Percentiles rank a stretch among this genome's conserved stretches.
These are phyloP conservation scores for Fusarium palustre DNA, from an alignment of 2,329 filamentous ascomycete species.

Conservation along the genomic window DNA sequence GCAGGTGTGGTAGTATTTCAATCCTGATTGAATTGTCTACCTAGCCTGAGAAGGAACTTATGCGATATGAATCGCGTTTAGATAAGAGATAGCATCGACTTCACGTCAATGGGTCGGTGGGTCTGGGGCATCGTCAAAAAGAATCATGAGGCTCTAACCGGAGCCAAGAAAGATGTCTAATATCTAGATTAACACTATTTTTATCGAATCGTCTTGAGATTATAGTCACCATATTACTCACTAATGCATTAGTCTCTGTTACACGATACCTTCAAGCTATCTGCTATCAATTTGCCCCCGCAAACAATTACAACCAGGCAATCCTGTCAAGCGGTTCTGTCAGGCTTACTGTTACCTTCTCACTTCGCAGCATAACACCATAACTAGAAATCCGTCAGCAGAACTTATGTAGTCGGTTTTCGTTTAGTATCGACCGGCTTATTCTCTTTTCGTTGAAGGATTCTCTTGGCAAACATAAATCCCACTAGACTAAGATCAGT, in stretches of 20 bases:
- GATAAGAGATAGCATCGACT: background rate
- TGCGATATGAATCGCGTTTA: background rate
- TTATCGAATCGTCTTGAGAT: no score
- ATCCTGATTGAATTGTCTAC: background rate
- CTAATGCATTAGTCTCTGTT: no score
- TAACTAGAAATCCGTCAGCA: background rate
- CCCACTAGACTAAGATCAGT: background rate
- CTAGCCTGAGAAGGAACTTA: background rate
- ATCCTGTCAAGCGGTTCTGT: background rate
- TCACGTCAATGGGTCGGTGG: background rate
- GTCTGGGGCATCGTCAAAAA: background rate
- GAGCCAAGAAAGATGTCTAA: no score
- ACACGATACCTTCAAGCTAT: background rate
- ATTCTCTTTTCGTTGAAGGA: background rate
- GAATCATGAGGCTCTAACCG: background rate
- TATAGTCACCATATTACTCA: no score
- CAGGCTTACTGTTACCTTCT: background rate
- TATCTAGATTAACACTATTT: no score
- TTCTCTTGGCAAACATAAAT: slow-evolving; percentile 7
- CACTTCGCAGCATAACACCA: background rate
- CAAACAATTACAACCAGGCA: background rate
- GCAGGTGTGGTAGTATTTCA: background rate
- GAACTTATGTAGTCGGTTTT: slow-evolving; percentile 1
- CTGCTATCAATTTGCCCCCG: background rate
- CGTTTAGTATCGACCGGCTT: background rate